These are phyloP conservation scores for Vickermania ingenoplastis DNA, from an alignment of 208 protist genomes.

Conservation along the genomic window DNA sequence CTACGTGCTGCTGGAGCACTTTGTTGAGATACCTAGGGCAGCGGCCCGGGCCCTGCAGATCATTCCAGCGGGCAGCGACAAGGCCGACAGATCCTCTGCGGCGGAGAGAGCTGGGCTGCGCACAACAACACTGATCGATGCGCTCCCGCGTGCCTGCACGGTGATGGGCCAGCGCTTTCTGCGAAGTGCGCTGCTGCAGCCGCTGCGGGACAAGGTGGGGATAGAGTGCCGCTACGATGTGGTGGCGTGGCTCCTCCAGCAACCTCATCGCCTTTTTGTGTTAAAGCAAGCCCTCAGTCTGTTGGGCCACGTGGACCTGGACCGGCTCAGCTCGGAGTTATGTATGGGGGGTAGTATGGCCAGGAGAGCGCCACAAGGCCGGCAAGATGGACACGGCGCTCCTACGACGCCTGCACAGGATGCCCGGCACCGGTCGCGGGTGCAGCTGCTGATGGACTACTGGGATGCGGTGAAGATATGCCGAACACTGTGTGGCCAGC, in stretches of 20 bases:
- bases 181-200: slow-evolving; percentile 61
- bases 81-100: background rate
- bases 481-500: background rate
- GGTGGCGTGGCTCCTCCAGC: slow-evolving; percentile 55
- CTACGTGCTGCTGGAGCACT: slow-evolving; percentile 59
- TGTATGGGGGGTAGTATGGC: background rate
- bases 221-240: slow-evolving; percentile 65
- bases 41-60: slow-evolving; percentile 59
- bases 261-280: slow-evolving; percentile 8
- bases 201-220: slow-evolving; percentile 41
- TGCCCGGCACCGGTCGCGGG: background rate
- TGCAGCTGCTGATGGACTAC: slow-evolving; percentile 5
- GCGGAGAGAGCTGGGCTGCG: slow-evolving; percentile 1
- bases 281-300: slow-evolving; percentile 9
- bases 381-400: background rate
- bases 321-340: background rate
- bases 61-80: slow-evolving; percentile 13
- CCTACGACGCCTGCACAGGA: background rate
- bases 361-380: background rate
- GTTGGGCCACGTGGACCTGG: slow-evolving; percentile 14
- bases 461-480: background rate
- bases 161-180: slow-evolving; percentile 65
- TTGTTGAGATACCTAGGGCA: slow-evolving; percentile 45
- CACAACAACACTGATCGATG: slow-evolving; percentile 38
- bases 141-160: slow-evolving; percentile 54